phyloP scores from a whole-genome alignment of 306 rosid species.

The Quercus rubra region DNA sequence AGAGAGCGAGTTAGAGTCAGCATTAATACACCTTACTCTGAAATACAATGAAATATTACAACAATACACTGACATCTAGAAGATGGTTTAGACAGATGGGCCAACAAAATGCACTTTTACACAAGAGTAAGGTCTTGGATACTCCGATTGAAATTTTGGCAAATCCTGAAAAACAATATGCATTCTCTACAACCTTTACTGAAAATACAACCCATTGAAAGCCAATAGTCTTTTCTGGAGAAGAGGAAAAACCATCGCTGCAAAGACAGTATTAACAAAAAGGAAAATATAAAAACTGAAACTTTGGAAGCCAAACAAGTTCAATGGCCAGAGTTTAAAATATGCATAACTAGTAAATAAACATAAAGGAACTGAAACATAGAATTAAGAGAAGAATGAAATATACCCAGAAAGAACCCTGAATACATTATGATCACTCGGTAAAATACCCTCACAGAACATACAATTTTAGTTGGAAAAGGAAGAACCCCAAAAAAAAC shows the following conservation, averaged over 20 bases:
- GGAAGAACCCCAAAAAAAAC: too few species aligned
- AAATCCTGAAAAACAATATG: background rate
- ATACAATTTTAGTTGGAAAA: background rate
- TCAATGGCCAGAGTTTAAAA: background rate
- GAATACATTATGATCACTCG: conserved; percentile 6
- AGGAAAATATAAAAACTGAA: background rate
- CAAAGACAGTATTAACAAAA: too few species aligned
- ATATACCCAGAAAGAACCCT: conserved; percentile 10
- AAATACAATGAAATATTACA: conserved; percentile 7
- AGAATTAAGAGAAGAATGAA: conserved; percentile 12
- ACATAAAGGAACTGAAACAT: background rate
- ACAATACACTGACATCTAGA: background rate
- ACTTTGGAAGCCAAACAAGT: background rate
- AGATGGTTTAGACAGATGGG: background rate
- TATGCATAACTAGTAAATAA: background rate
- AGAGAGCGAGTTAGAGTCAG: background rate
- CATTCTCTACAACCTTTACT: background rate
- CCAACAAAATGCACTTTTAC: background rate
- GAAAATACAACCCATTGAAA: background rate
- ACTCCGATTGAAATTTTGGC: background rate
- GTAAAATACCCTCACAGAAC: background rate
- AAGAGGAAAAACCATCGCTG: background rate
- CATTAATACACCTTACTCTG: conserved; percentile 4
- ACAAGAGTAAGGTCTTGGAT: background rate
- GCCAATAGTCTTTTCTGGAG: background rate